Conservation (phyloP, 2,329 filamentous ascomycete genomes). For the Eutypella sp. region DNA sequence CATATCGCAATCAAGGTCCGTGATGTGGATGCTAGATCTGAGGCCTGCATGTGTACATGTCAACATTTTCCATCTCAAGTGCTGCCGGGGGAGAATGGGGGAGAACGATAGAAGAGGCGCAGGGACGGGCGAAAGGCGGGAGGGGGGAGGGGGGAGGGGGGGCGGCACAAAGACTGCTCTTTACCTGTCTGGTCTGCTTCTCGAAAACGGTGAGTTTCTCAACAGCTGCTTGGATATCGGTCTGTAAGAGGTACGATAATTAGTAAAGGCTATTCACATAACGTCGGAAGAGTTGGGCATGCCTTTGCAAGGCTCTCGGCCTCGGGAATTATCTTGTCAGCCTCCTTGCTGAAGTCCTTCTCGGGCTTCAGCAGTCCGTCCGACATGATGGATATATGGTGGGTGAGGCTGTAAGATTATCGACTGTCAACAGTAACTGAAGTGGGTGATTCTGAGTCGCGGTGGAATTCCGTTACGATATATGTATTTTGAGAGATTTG, state of each 20-base stretch:
- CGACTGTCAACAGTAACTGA: neutral
- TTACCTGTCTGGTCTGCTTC: conserved; percentile 94
- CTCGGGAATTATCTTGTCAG: conserved; percentile 85
- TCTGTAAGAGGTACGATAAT: conserved; percentile 35
- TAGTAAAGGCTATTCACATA: conserved; percentile 2
- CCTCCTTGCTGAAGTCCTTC: conserved; percentile 98
- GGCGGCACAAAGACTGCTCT: too few species aligned
- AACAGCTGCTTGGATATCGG: conserved; percentile 78
- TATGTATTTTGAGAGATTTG: too few species aligned
- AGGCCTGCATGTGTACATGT: conserved; percentile 63
- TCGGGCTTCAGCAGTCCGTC: conserved; percentile 84
- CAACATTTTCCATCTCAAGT: too few species aligned
- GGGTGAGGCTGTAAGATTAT: neutral
- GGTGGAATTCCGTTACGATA: neutral
- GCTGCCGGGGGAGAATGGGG: too few species aligned
- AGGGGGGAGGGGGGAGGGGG: conserved; percentile 2
- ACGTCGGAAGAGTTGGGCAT: conserved; percentile 19
- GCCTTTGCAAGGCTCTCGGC: conserved; percentile 87
- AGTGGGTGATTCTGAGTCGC: too few species aligned
- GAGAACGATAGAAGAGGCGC: too few species aligned
- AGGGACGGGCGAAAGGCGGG: too few species aligned
- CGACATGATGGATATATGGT: conserved; percentile 58
- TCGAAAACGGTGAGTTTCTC: conserved; percentile 90
- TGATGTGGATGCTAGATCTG: conserved; percentile 92
- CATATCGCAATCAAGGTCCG: conserved; percentile 82